Evolutionary conservation across 345 rosid species (phyloP).

Genomic region (Camelina sativa): DNA sequence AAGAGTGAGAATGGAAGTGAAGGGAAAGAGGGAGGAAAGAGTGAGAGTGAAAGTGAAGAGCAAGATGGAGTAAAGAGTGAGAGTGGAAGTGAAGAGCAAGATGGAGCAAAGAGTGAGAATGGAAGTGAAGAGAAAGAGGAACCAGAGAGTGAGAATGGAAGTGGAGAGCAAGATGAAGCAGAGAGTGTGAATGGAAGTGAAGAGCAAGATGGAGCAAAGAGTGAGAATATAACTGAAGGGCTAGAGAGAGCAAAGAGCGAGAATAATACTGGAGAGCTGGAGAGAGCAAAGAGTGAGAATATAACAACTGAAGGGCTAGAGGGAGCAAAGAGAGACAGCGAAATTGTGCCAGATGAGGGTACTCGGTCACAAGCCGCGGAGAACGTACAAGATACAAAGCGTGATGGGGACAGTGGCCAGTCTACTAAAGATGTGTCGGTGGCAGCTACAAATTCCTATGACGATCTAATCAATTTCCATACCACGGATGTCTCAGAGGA

Average conservation of each 20-base stretch:
- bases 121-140: too few species aligned
- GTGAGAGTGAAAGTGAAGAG: background rate
- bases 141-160: background rate
- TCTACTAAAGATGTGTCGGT: background rate
- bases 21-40: background rate
- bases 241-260: background rate
- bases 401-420: background rate
- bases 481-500: background rate
- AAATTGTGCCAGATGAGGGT: background rate
- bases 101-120: too few species aligned
- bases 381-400: too few species aligned
- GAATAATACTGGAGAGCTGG: background rate
- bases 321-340: background rate
- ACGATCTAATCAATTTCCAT: background rate
- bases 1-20: background rate
- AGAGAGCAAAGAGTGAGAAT: background rate
- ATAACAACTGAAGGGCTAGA: background rate
- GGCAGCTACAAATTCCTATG: background rate
- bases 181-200: background rate
- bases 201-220: background rate
- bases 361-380: background rate
- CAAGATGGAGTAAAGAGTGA: background rate
- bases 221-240: background rate
- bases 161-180: background rate
- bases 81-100: too few species aligned